A percentile compares a stretch with the other conserved stretches of the same genome.
Evolutionary conservation across 228 moss, liverwort and hornwort species (phyloP).

Genomic region (Sphagnum fallax): DNA sequence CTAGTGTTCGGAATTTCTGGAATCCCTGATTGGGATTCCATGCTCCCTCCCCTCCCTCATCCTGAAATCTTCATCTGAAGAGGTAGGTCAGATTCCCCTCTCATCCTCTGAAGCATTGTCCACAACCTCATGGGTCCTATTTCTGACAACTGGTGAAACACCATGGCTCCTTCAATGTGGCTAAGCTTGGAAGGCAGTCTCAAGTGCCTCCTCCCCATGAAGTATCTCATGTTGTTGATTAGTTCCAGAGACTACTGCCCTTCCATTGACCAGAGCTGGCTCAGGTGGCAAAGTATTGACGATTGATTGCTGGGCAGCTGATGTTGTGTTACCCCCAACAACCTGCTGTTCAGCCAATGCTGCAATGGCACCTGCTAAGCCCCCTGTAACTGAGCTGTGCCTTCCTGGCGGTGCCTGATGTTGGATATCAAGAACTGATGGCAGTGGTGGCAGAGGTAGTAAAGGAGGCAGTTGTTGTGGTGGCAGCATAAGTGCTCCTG

Average conservation of each 20-base stretch:
- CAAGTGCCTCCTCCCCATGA: not conserved
- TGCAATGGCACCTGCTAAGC: constrained; percentile 48
- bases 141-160: not conserved
- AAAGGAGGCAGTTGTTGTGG: constrained; percentile 5
- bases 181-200: not conserved
- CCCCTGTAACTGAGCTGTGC: constrained; percentile 29
- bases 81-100: not conserved
- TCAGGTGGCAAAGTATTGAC: constrained; percentile 6
- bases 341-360: constrained; percentile 43
- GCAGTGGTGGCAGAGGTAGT: constrained; percentile 4
- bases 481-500: constrained; percentile 10
- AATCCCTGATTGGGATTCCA: constrained; percentile 31
- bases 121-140: not conserved
- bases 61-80: not conserved
- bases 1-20: constrained; percentile 14
- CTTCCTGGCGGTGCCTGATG: constrained; percentile 26
- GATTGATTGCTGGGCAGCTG: constrained; percentile 11
- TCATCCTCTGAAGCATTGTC: not conserved
- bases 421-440: constrained; percentile 15
- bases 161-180: not conserved
- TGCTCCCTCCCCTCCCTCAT: constrained; percentile 16
- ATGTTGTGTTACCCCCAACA: constrained; percentile 5
- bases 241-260: not conserved
- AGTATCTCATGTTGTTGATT: too few relatives aligned
- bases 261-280: constrained; percentile 7